Conservation (phyloP, 2,329 filamentous ascomycete genomes). For the Ascosphaera apis region DNA sequence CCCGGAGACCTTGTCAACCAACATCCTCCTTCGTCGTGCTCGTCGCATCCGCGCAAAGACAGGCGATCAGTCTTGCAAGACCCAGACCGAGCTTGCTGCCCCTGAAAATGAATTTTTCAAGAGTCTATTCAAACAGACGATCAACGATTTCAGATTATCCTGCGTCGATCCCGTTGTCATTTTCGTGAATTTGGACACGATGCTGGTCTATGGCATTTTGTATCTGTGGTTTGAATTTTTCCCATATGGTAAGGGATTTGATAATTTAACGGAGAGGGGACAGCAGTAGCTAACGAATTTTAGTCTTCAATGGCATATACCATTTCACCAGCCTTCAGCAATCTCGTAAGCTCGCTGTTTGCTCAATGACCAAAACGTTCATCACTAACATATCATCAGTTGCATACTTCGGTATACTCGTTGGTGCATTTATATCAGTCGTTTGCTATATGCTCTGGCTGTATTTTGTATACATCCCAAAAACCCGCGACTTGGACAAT, state of each 20-base stretch:
- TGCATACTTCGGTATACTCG: constrained; percentile 5
- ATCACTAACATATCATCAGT: constrained; percentile 1
- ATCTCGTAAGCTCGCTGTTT: constrained; percentile 2
- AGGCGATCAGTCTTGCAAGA: constrained; percentile 3
- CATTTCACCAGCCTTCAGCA: constrained; percentile 4
- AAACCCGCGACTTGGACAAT: background rate
- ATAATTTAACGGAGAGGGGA: background rate
- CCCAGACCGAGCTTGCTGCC: constrained; percentile 10
- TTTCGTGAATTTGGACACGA: constrained; percentile 3
- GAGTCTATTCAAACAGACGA: background rate
- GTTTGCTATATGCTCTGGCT: constrained; percentile 4
- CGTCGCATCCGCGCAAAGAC: constrained; percentile 3
- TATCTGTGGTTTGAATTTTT: constrained; percentile 8
- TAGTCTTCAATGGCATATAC: constrained; percentile 5
- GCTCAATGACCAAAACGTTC: background rate
- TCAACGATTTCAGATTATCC: constrained; percentile 1
- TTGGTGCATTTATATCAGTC: constrained; percentile 3
- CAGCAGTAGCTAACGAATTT: background rate
- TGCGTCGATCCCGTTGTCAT: constrained; percentile 2
- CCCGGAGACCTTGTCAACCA: constrained; percentile 3
- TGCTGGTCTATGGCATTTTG: constrained; percentile 6
- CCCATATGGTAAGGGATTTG: constrained; percentile 5
- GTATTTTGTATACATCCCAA: constrained; percentile 4
- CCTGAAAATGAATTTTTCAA: constrained; percentile 3
- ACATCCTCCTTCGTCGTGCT: constrained; percentile 6